Percentiles rank a stretch among this genome's conserved stretches.
Conservation (phyloP, 2,329 filamentous ascomycete genomes). For the Gaeumannomyces sp. region DNA sequence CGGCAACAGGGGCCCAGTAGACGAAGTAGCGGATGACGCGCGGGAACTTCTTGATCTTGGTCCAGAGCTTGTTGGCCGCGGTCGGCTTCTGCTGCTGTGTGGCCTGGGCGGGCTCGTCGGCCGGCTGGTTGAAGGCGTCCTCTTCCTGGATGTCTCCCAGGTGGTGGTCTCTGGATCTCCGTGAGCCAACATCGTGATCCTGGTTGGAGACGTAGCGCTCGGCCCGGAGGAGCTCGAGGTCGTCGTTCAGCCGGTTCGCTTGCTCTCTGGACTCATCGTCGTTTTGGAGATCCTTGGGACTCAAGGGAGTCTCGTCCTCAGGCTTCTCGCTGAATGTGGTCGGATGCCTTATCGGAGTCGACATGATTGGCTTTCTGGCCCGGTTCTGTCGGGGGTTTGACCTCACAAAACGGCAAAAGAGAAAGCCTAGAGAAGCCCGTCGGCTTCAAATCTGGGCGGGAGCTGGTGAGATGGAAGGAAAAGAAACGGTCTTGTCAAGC, state of each 20-base stretch:
- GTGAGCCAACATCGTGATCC: slow-evolving; percentile 27
- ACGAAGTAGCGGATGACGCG: slow-evolving; percentile 42
- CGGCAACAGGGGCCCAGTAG: slow-evolving; percentile 40
- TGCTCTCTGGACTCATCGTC: slow-evolving; percentile 24
- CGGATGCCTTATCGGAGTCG: neutral
- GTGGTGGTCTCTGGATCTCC: slow-evolving; percentile 26
- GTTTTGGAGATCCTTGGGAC: slow-evolving; percentile 15
- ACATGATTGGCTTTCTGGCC: neutral
- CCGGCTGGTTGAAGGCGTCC: slow-evolving; percentile 40
- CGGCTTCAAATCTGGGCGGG: neutral
- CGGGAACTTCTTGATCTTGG: slow-evolving; percentile 42
- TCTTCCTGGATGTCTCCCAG: slow-evolving; percentile 27
- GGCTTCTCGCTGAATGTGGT: neutral
- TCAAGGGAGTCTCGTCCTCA: neutral
- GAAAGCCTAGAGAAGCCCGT: neutral
- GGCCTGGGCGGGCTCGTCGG: slow-evolving; percentile 14
- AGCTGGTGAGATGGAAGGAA: neutral
- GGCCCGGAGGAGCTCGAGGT: slow-evolving; percentile 42
- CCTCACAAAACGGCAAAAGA: neutral
- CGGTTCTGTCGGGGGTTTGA: neutral
- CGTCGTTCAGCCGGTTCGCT: slow-evolving; percentile 37
- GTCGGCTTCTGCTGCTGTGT: slow-evolving; percentile 18
- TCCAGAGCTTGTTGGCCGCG: slow-evolving; percentile 30
- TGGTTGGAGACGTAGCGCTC: slow-evolving; percentile 40
- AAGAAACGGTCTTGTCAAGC: neutral